Conservation (phyloP, 495 filamentous ascomycete species). For the Talaromyces liani region DNA sequence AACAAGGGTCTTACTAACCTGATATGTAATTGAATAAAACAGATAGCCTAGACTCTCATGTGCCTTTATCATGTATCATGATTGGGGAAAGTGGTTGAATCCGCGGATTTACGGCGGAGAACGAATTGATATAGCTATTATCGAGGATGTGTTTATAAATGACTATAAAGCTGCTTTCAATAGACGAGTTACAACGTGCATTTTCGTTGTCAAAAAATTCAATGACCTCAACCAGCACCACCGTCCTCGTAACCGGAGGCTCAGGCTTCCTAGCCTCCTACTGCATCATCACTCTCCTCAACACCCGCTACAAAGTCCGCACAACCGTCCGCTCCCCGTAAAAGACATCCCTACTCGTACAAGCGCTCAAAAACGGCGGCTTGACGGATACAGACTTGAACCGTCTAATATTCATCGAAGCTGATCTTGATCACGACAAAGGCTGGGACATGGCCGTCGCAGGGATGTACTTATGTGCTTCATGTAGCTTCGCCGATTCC, state of each 20-base stretch:
- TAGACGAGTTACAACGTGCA: too few species aligned
- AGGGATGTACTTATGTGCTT: not conserved
- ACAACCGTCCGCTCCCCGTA: not conserved
- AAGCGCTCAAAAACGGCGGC: not conserved
- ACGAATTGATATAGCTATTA: too few species aligned
- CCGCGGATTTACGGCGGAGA: too few species aligned
- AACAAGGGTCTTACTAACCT: too few species aligned
- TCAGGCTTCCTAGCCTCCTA: constrained; percentile 13
- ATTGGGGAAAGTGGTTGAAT: too few species aligned
- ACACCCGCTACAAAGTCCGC: not conserved
- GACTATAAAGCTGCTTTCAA: too few species aligned
- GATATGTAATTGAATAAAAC: too few species aligned
- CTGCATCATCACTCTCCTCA: not conserved
- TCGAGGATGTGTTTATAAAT: too few species aligned
- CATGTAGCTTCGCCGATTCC: not conserved
- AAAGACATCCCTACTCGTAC: not conserved
- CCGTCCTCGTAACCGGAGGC: constrained; percentile 11
- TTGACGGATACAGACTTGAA: not conserved
- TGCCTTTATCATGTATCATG: too few species aligned
- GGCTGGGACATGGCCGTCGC: not conserved
- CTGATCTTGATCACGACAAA: not conserved
- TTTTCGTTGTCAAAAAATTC: too few species aligned
- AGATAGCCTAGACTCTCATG: too few species aligned
- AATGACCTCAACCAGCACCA: too few species aligned
- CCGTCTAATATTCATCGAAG: not conserved